Conservation (phyloP, 306 rosid genomes). For the Sindora glabra region DNA sequence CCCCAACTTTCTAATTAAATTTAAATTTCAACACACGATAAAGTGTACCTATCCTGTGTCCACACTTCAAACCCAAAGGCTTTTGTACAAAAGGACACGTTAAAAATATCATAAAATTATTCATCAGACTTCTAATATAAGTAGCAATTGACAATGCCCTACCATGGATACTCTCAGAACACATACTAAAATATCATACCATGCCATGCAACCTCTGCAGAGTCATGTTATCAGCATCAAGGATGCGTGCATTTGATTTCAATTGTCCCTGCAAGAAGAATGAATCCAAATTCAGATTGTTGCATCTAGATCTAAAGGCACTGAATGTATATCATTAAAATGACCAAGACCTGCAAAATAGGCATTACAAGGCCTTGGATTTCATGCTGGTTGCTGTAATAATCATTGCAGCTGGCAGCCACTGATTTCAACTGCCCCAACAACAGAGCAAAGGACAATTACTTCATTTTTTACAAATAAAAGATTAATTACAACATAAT, state of each 20-base stretch:
- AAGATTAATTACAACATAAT: neutral
- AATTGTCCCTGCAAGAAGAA: conserved; percentile 30
- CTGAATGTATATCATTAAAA: neutral
- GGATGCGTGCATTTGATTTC: conserved; percentile 33
- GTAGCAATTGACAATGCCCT: no score
- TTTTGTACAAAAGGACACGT: no score
- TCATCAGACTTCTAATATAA: no score
- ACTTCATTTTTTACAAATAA: neutral
- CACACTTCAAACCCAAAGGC: no score
- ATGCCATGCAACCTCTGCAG: conserved; percentile 35
- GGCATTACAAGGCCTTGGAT: conserved; percentile 50
- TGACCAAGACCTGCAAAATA: neutral
- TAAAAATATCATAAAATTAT: no score
- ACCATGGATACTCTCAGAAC: neutral
- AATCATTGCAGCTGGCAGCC: conserved; percentile 49
- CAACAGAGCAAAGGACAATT: conserved; percentile 12
- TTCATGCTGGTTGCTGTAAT: conserved; percentile 46
- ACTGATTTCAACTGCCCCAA: conserved; percentile 67
- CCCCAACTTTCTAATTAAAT: no score
- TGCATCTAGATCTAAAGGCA: neutral
- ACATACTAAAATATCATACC: conserved; percentile 23
- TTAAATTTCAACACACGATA: no score
- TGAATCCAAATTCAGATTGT: neutral
- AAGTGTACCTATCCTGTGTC: no score
- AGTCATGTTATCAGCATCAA: conserved; percentile 17